A percentile compares a stretch with the other conserved stretches of the same genome.
Evolutionary conservation across 2,329 filamentous ascomycete genomes (phyloP).

Genomic region (Fusarium sacchari): DNA sequence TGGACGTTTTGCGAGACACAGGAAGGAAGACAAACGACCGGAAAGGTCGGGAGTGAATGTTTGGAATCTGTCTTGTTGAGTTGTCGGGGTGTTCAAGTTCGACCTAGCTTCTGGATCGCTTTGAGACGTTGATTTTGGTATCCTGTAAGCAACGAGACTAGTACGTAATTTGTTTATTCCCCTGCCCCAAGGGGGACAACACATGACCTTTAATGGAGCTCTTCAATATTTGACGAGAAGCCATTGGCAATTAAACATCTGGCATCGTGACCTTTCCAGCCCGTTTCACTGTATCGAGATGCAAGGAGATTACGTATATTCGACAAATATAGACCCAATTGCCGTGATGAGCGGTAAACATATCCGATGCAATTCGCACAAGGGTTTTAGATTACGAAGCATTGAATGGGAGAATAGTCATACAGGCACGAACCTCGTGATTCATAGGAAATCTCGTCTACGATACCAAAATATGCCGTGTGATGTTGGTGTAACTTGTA

Average conservation of each 20-base stretch:
- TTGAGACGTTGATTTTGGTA: slow-evolving; percentile 10
- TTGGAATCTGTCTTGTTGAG: slow-evolving; percentile 2
- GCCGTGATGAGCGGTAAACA: slow-evolving; percentile 28
- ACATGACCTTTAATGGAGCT: slow-evolving; percentile 42
- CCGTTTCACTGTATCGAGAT: slow-evolving; percentile 11
- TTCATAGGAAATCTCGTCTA: slow-evolving; percentile 10
- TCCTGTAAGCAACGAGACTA: slow-evolving; percentile 32
- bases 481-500: slow-evolving; percentile 13
- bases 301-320: slow-evolving; percentile 22
- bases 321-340: slow-evolving; percentile 3
- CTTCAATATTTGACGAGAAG: slow-evolving; percentile 24
- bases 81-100: slow-evolving; percentile 15
- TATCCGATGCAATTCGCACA: slow-evolving; percentile 5
- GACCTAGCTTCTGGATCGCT: slow-evolving; percentile 8
- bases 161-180: slow-evolving; percentile 40
- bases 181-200: slow-evolving; percentile 33
- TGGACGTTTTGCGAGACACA: not conserved
- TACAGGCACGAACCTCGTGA: slow-evolving; percentile 24
- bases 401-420: not conserved
- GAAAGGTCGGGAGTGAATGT: not conserved
- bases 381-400: slow-evolving; percentile 28
- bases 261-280: slow-evolving; percentile 42
- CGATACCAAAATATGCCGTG: slow-evolving; percentile 11
- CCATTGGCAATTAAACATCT: slow-evolving; percentile 43
- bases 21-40: not conserved